phyloP scores from a whole-genome alignment of 805 yeast species.

The Candida piceae region DNA sequence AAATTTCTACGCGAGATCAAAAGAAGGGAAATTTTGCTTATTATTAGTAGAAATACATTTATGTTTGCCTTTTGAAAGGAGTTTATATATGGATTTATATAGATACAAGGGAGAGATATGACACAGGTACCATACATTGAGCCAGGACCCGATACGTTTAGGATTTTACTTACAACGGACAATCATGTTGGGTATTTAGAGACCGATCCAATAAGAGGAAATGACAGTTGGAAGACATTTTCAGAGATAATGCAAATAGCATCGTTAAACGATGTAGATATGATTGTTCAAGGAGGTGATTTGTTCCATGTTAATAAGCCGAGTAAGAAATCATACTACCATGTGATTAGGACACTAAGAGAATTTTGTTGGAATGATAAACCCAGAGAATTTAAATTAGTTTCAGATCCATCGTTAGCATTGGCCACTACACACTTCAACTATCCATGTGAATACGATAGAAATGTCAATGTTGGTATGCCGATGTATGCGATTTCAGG shows the following conservation, averaged over 20 bases:
- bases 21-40: too few species aligned
- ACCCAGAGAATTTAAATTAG: constrained; percentile 78
- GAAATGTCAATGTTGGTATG: constrained; percentile 79
- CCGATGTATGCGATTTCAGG: constrained; percentile 94
- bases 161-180: constrained; percentile 84
- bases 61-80: too few species aligned
- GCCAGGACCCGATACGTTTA: constrained; percentile 60
- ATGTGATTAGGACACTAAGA: constrained; percentile 70
- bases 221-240: constrained; percentile 85
- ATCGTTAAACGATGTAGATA: constrained; percentile 66
- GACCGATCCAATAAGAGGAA: constrained; percentile 82
- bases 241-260: constrained; percentile 79
- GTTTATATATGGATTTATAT: too few species aligned
- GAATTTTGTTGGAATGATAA: constrained; percentile 74
- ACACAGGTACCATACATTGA: constrained; percentile 38
- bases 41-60: too few species aligned
- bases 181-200: constrained; percentile 95
- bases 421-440: constrained; percentile 58
- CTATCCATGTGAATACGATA: constrained; percentile 83
- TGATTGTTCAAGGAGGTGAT: constrained; percentile 91
- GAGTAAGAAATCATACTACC: constrained; percentile 76
- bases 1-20: too few species aligned
- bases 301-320: constrained; percentile 90
- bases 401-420: constrained; percentile 70
- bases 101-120: too few species aligned